Evolutionary conservation across 2,329 filamentous ascomycete species (phyloP).

Genomic region (Gaeumannomyces sp.): DNA sequence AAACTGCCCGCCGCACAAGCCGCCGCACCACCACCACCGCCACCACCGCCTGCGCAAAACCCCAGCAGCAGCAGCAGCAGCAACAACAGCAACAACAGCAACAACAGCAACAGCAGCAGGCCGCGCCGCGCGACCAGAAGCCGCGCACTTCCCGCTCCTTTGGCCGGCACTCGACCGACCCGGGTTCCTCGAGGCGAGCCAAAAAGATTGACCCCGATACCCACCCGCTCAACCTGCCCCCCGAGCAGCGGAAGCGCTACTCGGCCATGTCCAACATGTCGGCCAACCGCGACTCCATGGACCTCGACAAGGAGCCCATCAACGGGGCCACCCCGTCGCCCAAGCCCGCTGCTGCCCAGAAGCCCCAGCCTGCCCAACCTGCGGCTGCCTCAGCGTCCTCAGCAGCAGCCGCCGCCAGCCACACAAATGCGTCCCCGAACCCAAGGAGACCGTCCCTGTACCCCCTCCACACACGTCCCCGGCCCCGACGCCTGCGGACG

Average conservation of each 20-base stretch:
- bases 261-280: conserved; percentile 61
- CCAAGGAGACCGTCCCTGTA: conserved; percentile 42
- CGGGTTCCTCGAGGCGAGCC: conserved; percentile 36
- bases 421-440: conserved; percentile 24
- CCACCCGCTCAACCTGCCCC: conserved; percentile 84
- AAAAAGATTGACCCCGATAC: conserved; percentile 60
- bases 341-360: conserved; percentile 14
- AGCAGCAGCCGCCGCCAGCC: conserved; percentile 33
- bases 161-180: conserved; percentile 42
- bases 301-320: conserved; percentile 62
- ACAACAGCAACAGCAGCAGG: conserved; percentile 1
- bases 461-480: conserved; percentile 68
- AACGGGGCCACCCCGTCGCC: conserved; percentile 30
- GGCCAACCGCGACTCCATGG: conserved; percentile 59
- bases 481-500: conserved; percentile 51
- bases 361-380: background rate
- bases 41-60: background rate
- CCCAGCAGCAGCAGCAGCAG: background rate
- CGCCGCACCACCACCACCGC: background rate
- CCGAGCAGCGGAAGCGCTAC: conserved; percentile 76
- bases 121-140: conserved; percentile 15
- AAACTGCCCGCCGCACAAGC: conserved; percentile 1
- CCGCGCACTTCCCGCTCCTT: conserved; percentile 35
- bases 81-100: background rate
- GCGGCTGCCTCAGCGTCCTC: conserved; percentile 39